phyloP scores from a whole-genome alignment of 768 basidiomycete species.

The Pulveroboletus sp. region DNA sequence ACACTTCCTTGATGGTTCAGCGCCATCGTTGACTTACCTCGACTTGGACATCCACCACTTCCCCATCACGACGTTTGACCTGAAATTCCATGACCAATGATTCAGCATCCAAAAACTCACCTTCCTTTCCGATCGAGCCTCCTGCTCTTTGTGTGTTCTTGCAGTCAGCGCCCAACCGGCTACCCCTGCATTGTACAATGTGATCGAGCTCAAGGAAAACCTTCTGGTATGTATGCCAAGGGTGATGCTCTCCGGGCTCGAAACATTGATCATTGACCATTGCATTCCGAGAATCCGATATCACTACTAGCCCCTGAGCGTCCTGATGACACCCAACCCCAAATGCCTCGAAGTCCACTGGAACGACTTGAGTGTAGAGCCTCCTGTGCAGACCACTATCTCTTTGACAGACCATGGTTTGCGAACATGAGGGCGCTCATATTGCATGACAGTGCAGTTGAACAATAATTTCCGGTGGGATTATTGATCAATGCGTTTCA shows the following conservation, averaged over 20 bases:
- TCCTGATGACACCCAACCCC: constrained; percentile 9
- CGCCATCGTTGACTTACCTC: constrained; percentile 9
- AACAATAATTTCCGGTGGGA: constrained; percentile 12
- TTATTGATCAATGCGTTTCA: constrained; percentile 17
- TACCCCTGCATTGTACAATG: constrained; percentile 10
- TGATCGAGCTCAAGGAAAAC: constrained; percentile 14
- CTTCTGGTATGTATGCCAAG: neutral
- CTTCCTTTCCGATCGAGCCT: constrained; percentile 18
- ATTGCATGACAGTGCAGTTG: constrained; percentile 9
- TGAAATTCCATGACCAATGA: neutral
- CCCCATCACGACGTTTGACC: constrained; percentile 8
- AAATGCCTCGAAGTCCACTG: constrained; percentile 16
- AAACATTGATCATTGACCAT: constrained; percentile 18
- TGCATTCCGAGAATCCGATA: constrained; percentile 13
- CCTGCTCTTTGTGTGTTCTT: constrained; percentile 12
- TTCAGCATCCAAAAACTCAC: constrained; percentile 8
- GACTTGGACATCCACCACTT: constrained; percentile 19
- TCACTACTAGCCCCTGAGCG: constrained; percentile 10
- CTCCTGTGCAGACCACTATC: constrained; percentile 7
- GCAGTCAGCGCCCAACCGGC: constrained; percentile 6
- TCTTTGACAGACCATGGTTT: constrained; percentile 14
- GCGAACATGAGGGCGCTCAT: constrained; percentile 8
- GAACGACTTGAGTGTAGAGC: constrained; percentile 14
- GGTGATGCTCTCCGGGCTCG: constrained; percentile 5
- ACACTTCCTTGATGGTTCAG: constrained; percentile 10